Percentiles rank a stretch among this genome's conserved stretches.
Evolutionary conservation across 2,329 filamentous ascomycete genomes (phyloP).

Genomic region (Tolypocladium ovalisporum): DNA sequence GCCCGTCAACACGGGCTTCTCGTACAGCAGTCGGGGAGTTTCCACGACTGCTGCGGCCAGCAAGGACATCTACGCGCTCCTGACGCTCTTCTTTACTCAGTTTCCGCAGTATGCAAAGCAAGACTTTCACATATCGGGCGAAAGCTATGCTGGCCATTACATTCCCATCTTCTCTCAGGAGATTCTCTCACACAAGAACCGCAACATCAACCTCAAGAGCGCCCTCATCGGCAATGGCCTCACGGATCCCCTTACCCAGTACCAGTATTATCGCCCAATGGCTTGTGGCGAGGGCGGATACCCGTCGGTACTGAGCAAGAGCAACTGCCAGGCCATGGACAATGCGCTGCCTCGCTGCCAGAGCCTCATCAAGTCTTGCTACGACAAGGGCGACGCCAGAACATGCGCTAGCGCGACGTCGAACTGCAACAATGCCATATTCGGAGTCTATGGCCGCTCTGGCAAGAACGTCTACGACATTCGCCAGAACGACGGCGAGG

Average conservation of each 20-base stretch:
- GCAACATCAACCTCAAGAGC: conserved; percentile 95
- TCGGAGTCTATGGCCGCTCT: conserved; percentile 84
- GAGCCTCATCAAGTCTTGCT: conserved; percentile 79
- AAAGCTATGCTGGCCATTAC: conserved; percentile 92
- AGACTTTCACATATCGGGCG: conserved; percentile 94
- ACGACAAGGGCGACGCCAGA: conserved; percentile 80
- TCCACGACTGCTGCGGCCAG: conserved; percentile 88
- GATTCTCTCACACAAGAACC: conserved; percentile 86
- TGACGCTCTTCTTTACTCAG: conserved; percentile 96
- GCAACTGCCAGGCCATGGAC: conserved; percentile 78
- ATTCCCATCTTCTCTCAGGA: conserved; percentile 85
- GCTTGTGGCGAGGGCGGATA: conserved; percentile 93
- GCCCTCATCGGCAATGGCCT: conserved; percentile 92
- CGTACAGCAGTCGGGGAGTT: conserved; percentile 57
- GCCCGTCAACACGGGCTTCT: conserved; percentile 28
- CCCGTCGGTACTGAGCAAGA: conserved; percentile 67
- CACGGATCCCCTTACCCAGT: conserved; percentile 86
- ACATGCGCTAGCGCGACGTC: conserved; percentile 86
- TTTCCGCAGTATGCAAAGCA: conserved; percentile 91
- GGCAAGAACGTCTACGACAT: conserved; percentile 93
- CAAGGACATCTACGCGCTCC: conserved; percentile 92
- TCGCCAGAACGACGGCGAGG: conserved; percentile 74
- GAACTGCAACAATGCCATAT: conserved; percentile 94
- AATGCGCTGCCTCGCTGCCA: conserved; percentile 82
- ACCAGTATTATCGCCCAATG: conserved; percentile 92